Percentiles rank a stretch among this genome's conserved stretches.
Conservation (phyloP, 164 flowering plant genomes). For the Berberis thunbergii region DNA sequence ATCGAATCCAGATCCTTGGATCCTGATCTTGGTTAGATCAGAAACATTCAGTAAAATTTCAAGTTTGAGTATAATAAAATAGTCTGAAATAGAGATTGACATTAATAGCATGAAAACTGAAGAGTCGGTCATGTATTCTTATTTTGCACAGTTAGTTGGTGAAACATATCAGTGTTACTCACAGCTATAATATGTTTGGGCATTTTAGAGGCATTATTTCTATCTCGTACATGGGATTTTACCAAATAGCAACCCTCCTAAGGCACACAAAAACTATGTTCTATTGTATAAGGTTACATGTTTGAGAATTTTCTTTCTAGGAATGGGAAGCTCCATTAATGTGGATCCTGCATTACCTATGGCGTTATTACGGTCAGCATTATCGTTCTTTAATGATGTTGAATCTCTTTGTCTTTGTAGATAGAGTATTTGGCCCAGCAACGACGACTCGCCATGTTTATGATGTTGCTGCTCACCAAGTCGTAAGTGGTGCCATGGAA, state of each 20-base stretch:
- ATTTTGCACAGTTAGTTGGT: no score
- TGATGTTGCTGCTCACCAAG: constrained; percentile 71
- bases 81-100: no score
- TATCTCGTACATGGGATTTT: no score
- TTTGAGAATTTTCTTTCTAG: not conserved
- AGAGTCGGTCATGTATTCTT: no score
- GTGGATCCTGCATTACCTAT: not conserved
- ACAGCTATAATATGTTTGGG: no score
- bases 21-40: no score
- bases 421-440: constrained; percentile 73
- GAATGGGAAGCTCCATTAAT: not conserved
- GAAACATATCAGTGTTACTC: no score
- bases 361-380: not conserved
- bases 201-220: no score
- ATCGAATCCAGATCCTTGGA: no score
- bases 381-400: not conserved
- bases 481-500: constrained; percentile 60
- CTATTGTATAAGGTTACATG: not conserved
- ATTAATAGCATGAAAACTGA: no score
- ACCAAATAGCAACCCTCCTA: not conserved
- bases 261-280: not conserved
- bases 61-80: no score
- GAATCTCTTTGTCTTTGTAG: constrained; percentile 21
- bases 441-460: constrained; percentile 73
- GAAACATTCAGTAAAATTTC: no score